Evolutionary conservation across 352 stramenopile species (phyloP).

Genomic region (Elongisporangium senticosum): DNA sequence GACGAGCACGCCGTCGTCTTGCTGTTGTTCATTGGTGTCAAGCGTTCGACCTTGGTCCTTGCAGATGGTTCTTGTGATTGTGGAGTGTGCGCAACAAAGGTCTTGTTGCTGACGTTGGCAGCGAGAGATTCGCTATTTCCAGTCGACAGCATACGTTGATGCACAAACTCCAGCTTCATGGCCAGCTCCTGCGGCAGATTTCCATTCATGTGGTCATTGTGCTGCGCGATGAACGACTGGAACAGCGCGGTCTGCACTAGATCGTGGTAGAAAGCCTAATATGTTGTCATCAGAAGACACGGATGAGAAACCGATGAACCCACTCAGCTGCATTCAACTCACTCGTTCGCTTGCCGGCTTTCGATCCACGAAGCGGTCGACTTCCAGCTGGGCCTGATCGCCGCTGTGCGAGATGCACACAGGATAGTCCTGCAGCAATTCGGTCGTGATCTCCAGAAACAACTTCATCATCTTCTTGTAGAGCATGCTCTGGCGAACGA

Average conservation of each 20-base stretch:
- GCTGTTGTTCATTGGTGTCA: background rate
- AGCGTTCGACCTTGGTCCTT: no score
- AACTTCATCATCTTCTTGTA: slow-evolving; percentile 24
- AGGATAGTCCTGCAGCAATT: slow-evolving; percentile 14
- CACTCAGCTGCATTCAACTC: slow-evolving; percentile 1
- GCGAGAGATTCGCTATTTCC: background rate
- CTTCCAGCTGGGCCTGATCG: slow-evolving; percentile 15
- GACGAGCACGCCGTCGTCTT: slow-evolving; percentile 3
- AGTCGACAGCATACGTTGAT: slow-evolving; percentile 21
- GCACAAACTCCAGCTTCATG: slow-evolving; percentile 33
- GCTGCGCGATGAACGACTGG: slow-evolving; percentile 31
- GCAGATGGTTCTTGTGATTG: no score
- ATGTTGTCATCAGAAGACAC: background rate
- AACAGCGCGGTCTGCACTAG: slow-evolving; percentile 29
- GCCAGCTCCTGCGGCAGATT: slow-evolving; percentile 23
- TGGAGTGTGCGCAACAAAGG: slow-evolving; percentile 29
- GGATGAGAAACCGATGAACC: background rate
- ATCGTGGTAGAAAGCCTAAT: slow-evolving; percentile 25
- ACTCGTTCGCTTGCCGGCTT: slow-evolving; percentile 22
- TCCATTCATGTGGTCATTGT: slow-evolving; percentile 27
- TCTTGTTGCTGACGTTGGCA: slow-evolving; percentile 17
- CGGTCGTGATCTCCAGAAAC: slow-evolving; percentile 17
- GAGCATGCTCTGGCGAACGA: slow-evolving; percentile 14
- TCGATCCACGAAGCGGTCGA: slow-evolving; percentile 15
- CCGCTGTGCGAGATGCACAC: slow-evolving; percentile 9